Evolutionary conservation across 2,329 filamentous ascomycete species (phyloP), one percentile per base, ranked within the genome.

Genomic region (Fusarium tricinctum): DNA sequence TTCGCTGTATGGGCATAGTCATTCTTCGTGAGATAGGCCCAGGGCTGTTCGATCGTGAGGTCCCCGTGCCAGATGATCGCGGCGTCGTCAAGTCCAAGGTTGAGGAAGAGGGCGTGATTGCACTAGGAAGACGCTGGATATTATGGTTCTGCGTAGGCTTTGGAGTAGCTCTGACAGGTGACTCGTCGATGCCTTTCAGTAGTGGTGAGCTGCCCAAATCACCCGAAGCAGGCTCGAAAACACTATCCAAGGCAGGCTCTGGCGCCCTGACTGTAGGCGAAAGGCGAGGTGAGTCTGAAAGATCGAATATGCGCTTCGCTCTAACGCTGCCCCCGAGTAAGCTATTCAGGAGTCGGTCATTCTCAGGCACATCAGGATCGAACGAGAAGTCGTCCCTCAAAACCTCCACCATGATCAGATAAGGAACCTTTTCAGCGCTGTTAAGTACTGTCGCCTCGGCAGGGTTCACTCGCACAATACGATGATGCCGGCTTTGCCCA

Each of bases 391-490:
- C 92, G 69, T 95, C 92, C 23, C 90, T 84, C 47, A 96, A 80
- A 22, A 96, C 89, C 75, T 96, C 92, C 4, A 95, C 88, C 92
- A 96, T 94, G 28, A 96, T 84, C 49, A 96, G 79, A 78, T 94
- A 96, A 1, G 92, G 92, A 44, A 96, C 92, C 76, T 94, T 92
- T 77, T 96, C 92, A 6, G 92, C 92, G 76, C 92, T 96, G 78
- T 96, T 96, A 51, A 96, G 81, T 55, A 94, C 93, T 1, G 92
- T 95, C 8, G 92, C 90, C 78, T 96, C 92, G 2, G 92, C 91
- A 8, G 92, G 93, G 74, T 94, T 96, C 49, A 96, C 84, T 38
- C 92, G 88, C 45, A 96, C 92, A 61, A 96, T 93, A 35, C 92
- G 88, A 75, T 96, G 92, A 76, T 96, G 93, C 55, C 87, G 88